A percentile compares a stretch with the other conserved stretches of the same genome.
These are phyloP conservation scores for Lactarius sp. DNA, from an alignment of 768 basidiomycete species.

Conservation along the genomic window DNA sequence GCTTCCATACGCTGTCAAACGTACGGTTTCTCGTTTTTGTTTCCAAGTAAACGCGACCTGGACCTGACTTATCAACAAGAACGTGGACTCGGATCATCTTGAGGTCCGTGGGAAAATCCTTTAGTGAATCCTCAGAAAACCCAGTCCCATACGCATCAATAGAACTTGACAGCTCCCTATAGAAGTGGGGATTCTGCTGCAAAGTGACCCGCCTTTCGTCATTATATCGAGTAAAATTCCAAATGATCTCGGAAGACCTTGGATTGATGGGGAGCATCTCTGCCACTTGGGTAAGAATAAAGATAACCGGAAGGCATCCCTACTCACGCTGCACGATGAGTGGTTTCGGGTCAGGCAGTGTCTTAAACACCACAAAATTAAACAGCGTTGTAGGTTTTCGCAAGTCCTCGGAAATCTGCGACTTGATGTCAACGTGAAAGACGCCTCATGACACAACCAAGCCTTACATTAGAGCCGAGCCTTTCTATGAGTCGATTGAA, in stretches of 20 bases:
- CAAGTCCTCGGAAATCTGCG: too few species aligned
- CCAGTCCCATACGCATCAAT: not conserved
- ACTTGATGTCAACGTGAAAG: too few species aligned
- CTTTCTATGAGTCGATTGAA: too few species aligned
- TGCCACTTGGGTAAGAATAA: not conserved
- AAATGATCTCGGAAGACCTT: not conserved
- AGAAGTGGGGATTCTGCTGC: conserved; percentile 16
- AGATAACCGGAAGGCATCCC: not conserved
- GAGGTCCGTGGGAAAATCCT: not conserved
- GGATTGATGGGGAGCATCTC: not conserved
- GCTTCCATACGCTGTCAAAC: not conserved
- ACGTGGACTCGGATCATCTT: not conserved
- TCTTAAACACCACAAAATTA: too few species aligned
- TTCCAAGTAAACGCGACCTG: not conserved
- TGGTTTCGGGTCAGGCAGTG: too few species aligned
- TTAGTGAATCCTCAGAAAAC: not conserved
- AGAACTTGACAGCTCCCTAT: not conserved
- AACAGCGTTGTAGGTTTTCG: too few species aligned
- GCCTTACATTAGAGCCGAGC: too few species aligned
- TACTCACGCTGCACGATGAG: not conserved
- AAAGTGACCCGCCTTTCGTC: conserved; percentile 4
- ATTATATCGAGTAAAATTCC: conserved; percentile 9
- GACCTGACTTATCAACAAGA: not conserved
- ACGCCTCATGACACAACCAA: too few species aligned
- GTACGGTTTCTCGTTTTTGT: not conserved